phyloP scores from a whole-genome alignment of 495 filamentous ascomycete species.

The Aspergillus cavernicola region DNA sequence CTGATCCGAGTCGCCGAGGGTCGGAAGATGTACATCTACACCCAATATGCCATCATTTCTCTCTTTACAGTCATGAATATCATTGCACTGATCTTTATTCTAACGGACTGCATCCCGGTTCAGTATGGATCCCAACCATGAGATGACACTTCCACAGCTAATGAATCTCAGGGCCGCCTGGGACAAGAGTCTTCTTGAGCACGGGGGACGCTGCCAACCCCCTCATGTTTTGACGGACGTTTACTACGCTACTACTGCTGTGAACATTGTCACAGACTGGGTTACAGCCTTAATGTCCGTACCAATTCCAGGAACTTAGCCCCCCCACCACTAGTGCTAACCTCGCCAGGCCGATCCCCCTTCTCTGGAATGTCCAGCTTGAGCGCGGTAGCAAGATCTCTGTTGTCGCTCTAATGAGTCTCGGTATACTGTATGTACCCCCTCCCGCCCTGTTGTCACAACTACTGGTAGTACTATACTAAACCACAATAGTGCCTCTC shows the following conservation, averaged over 20 bases:
- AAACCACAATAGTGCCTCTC: slow-evolving; percentile 12
- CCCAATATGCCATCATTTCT: slow-evolving; percentile 21
- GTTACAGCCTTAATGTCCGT: slow-evolving; percentile 43
- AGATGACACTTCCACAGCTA: neutral
- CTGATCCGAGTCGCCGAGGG: slow-evolving; percentile 26
- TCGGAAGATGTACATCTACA: slow-evolving; percentile 18
- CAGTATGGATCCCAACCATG: slow-evolving; percentile 8
- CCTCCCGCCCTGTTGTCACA: neutral
- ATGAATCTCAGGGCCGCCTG: slow-evolving; percentile 21
- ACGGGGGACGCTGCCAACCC: slow-evolving; percentile 21
- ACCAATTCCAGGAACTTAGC: neutral
- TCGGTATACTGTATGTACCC: slow-evolving; percentile 45
- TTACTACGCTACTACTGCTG: slow-evolving; percentile 26
- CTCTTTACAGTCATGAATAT: slow-evolving; percentile 21
- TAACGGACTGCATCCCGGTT: slow-evolving; percentile 23
- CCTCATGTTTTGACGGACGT: slow-evolving; percentile 22
- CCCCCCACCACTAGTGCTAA: neutral
- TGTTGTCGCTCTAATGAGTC: slow-evolving; percentile 45
- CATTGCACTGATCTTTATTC: slow-evolving; percentile 24
- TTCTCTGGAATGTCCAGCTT: slow-evolving; percentile 49
- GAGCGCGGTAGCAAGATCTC: slow-evolving; percentile 41
- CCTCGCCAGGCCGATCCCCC: slow-evolving; percentile 37
- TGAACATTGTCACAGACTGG: slow-evolving; percentile 27
- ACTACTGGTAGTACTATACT: neutral
- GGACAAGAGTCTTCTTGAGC: slow-evolving; percentile 12